Conservation (phyloP, 768 basidiomycete species). For the Phylloporus rhodoxanthus region DNA sequence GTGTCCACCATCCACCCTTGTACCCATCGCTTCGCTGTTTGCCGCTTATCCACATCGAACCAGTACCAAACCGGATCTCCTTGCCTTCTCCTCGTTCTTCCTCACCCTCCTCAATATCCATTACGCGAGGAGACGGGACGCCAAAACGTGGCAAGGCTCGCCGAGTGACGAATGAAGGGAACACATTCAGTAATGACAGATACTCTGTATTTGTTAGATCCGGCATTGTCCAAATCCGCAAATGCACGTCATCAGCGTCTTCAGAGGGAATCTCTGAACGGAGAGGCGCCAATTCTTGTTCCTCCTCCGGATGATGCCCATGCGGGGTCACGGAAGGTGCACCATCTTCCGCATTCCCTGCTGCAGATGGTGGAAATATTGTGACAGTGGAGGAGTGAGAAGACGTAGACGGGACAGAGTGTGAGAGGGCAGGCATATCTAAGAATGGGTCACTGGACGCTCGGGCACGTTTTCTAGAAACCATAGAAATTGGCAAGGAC, state of each 20-base stretch:
- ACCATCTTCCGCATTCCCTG: conserved; percentile 38
- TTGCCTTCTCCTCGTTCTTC: conserved; percentile 49
- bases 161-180: conserved; percentile 72
- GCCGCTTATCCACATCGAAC: conserved; percentile 70
- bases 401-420: conserved; percentile 48
- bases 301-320: conserved; percentile 30
- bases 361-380: conserved; percentile 29
- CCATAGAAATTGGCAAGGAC: conserved; percentile 36
- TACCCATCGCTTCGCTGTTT: conserved; percentile 57
- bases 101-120: conserved; percentile 69
- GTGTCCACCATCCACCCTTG: conserved; percentile 75
- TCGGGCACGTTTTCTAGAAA: conserved; percentile 56
- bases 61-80: conserved; percentile 73
- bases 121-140: conserved; percentile 30
- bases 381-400: conserved; percentile 39
- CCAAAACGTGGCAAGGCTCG: conserved; percentile 71
- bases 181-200: conserved; percentile 59
- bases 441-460: conserved; percentile 78
- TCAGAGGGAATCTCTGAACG: conserved; percentile 30
- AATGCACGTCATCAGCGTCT: conserved; percentile 42
- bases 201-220: conserved; percentile 74
- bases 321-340: conserved; percentile 34
- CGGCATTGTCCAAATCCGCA: conserved; percentile 79
- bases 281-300: conserved; percentile 29
- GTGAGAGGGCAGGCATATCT: conserved; percentile 60